Evolutionary conservation across 2,329 filamentous ascomycete species (phyloP), one percentile per base, ranked within the genome.

Genomic region (Triangularia setosa): DNA sequence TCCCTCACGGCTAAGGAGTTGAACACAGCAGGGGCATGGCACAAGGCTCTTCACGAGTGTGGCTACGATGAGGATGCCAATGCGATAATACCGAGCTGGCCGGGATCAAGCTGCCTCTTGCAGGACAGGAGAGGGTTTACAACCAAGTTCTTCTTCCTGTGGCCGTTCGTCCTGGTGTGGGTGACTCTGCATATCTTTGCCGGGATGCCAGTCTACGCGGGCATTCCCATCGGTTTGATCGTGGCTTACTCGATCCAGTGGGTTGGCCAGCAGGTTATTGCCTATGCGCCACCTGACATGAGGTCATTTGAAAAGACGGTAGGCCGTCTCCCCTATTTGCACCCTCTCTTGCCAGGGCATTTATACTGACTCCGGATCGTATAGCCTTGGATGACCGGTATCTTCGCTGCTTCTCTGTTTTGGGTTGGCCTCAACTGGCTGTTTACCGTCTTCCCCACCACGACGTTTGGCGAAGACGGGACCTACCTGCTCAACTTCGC

Each of bases 301-400:
- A 90, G 92, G 71, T 86, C 90, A 69, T 88, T 98, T 71, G 93
- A 97, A 75, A 92, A 90, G 78, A 98, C 95, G 65, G 90, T 92
- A 81, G 72, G 88, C 16, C 4, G 48, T n/a, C 33, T 6, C 60
- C 14, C 14, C 30, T 16, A 7, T 8, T 27, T 28, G 23, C 24
- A 5, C 54, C 3, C 23, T 14, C 56, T 69, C n/a, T 66, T 65
- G 70, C 35, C 65, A 4, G 1, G n/a, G 67, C 58, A 60, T 68
- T 72, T 64, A 73, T 64, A 9, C 27, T 25, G 18, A 48, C 8
- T 48, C 11, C 12, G n/a, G 23, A 16, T 27, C 12, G 14, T 57
- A 14, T 55, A 93, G 89, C 94, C 95, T 12, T 98, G 93, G 84
- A 82, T 99, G 70, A 89, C 95, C 0, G 95, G 95, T 63, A 93